Evolutionary conservation across 2,329 filamentous ascomycete genomes (phyloP).

Genomic region (Stagonosporopsis chrysanthemi): DNA sequence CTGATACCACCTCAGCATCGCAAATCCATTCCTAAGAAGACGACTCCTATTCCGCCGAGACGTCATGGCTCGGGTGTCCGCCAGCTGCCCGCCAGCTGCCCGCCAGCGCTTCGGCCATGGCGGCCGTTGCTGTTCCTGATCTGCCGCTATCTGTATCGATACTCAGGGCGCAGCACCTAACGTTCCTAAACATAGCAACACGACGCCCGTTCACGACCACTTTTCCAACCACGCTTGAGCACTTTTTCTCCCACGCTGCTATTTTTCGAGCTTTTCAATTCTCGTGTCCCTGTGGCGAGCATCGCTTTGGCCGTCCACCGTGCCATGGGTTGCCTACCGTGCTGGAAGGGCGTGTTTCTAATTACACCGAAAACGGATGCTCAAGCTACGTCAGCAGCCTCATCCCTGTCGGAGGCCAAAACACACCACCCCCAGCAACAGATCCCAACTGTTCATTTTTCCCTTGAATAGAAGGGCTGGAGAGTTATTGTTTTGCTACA

Average conservation of each 20-base stretch:
- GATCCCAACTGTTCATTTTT: conserved; percentile 4
- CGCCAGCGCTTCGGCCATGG: conserved; percentile 28
- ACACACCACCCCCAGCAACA: background rate
- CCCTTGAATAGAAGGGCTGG: background rate
- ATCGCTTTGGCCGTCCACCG: conserved; percentile 13
- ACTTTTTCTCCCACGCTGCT: conserved; percentile 27
- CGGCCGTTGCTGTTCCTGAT: conserved; percentile 38
- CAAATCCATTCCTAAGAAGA: conserved; percentile 27
- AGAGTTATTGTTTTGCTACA: conserved; percentile 3
- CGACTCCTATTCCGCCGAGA: conserved; percentile 32
- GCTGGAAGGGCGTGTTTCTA: conserved; percentile 11
- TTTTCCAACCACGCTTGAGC: conserved; percentile 23
- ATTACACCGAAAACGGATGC: conserved; percentile 13
- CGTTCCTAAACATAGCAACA: conserved; percentile 41
- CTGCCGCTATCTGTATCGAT: conserved; percentile 36
- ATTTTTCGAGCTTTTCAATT: conserved; percentile 22
- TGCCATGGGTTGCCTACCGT: conserved; percentile 10
- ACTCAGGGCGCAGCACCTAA: conserved; percentile 43
- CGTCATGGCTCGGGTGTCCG: conserved; percentile 34
- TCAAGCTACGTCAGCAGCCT: conserved; percentile 18
- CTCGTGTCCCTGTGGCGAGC: conserved; percentile 22
- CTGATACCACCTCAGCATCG: conserved; percentile 21
- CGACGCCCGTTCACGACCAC: conserved; percentile 29
- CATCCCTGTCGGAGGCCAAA: conserved; percentile 6
- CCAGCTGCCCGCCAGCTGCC: conserved; percentile 22